Base-by-base conservation (phyloP, 768 basidiomycete species). In the Cubamyces sp. region DNA sequence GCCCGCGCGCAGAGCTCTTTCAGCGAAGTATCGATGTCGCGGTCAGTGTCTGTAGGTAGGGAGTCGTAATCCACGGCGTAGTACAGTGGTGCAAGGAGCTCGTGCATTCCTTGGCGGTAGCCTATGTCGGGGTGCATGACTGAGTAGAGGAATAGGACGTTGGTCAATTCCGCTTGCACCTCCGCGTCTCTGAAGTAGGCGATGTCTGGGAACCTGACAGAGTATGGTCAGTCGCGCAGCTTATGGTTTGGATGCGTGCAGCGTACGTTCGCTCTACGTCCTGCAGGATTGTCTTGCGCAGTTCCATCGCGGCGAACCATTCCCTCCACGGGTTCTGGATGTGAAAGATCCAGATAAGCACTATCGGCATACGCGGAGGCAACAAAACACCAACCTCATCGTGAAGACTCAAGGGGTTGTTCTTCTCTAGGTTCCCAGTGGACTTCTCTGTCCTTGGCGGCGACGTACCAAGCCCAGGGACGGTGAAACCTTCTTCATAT, bases 31-130 rank as follows among this genome's bases (percentile, higher is more conserved):
- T 81, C 77, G 30, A 50, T 11, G 39, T 72, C 68, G 21, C 60
- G 64, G 37, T 70, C 70, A 42, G 66, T 62, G 11, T 73, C 74
- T 0, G 79, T 75, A 7, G 75, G 64, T 15, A 94, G 72, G 1
- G 94, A 88, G 76, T 99, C 97, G 67, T 82, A 88, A 73, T 96
- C 90, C 58, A 91, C 79, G 2, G 88, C 88, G 69, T 91, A 86
- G 68, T 92, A 92, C 28, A 98, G 74, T 0, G 93, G 90, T 3
- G 96, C 97, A 21, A 98, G 82, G 9, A 98, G 77, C 71, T 99
- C 97, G 70, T 99, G 97, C 97, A 99, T 98, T 55, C 97, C 96
- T 80, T 99, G 97, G 30, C 97, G 85, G 72, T 99, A 99, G 21
- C 95, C 94, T 21, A 96, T 84, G 42, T 88, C 81, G 1, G 92